Base-by-base conservation (phyloP, 208 protist genomes). In the Trypanosomatidae sp. region DNA sequence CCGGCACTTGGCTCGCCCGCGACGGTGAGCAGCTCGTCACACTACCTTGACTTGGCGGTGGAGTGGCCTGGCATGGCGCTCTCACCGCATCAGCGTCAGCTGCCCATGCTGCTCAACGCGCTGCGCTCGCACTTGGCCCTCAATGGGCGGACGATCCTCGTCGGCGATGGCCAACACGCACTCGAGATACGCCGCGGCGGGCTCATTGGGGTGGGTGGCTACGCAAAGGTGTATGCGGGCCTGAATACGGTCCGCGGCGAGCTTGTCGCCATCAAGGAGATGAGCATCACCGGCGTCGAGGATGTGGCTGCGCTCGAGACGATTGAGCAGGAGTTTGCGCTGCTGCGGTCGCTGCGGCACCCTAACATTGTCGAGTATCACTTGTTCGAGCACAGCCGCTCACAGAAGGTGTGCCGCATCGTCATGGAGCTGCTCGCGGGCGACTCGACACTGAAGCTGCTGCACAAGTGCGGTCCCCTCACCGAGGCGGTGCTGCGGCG, bases 191-290 rank as follows among this genome's bases (percentile, higher is more conserved):
- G 68, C 16, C 71, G 75, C 23, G 82, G 86, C 16, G 45, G 61
- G 18, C 28, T 92, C 23, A 83, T 94, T 49, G 86, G 82, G 6
- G 48, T 63, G 1, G 86, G 86, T 27, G 86, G 86, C 1, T 94
- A 90, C 61, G 81, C 79, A 5, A 82, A 84, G 44, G 82, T 94
- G 6, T 90, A 66, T 48, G 64, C 62, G 0, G 86, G 86, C 5
- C 51, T 94, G 4, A 80, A 94, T 61, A 84, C 79, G 4, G 60
- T 85, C 26, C 78, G 48, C 20, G 78, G 79, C 0, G 72, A 88
- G 46, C 62, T 92, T 4, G 63, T 94, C n/a, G 82, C 86, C 18
- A 82, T 94, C 30, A 94, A 94, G 33, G 78, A 91, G 43, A 88
- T 94, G 43, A 77, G 84, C 53, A 80, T 87, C 26, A 53, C 61